A percentile compares a stretch with the other conserved stretches of the same genome.
These are phyloP conservation scores for Saccharomyces uvarum DNA, from an alignment of 1,139 yeast genomes.

Conservation along the genomic window DNA sequence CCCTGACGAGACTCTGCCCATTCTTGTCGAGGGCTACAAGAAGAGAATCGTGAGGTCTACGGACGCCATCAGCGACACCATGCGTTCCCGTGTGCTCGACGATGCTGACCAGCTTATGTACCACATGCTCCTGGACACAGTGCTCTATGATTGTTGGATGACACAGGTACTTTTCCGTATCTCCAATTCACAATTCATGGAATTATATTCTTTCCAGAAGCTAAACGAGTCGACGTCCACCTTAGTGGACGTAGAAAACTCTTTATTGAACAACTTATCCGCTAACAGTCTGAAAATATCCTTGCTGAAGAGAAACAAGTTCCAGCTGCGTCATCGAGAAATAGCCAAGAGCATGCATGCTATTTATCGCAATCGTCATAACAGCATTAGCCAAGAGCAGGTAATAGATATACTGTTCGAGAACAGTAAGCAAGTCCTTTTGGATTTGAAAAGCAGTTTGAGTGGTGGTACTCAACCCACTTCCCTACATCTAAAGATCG, in stretches of 20 bases:
- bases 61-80: slow-evolving; percentile 10
- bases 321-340: background rate
- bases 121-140: slow-evolving; percentile 10
- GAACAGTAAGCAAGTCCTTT: background rate
- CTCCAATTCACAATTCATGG: slow-evolving; percentile 5
- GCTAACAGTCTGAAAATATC: background rate
- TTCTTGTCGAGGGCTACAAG: slow-evolving; percentile 10
- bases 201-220: slow-evolving; percentile 5
- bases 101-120: slow-evolving; percentile 8
- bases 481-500: slow-evolving; percentile 11
- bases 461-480: background rate
- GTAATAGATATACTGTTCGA: background rate
- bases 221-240: background rate
- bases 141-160: slow-evolving; percentile 13
- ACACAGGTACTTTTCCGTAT: slow-evolving; percentile 7
- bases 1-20: slow-evolving; percentile 8
- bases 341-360: background rate
- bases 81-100: slow-evolving; percentile 7
- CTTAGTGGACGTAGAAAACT: background rate
- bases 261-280: background rate
- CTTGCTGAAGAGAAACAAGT: background rate
- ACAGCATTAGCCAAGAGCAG: background rate
- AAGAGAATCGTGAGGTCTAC: slow-evolving; percentile 12
- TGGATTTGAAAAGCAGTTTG: background rate
- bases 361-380: background rate